Evolutionary conservation across 2,329 filamentous ascomycete species (phyloP).

Genomic region (Leptosphaerulina australis): DNA sequence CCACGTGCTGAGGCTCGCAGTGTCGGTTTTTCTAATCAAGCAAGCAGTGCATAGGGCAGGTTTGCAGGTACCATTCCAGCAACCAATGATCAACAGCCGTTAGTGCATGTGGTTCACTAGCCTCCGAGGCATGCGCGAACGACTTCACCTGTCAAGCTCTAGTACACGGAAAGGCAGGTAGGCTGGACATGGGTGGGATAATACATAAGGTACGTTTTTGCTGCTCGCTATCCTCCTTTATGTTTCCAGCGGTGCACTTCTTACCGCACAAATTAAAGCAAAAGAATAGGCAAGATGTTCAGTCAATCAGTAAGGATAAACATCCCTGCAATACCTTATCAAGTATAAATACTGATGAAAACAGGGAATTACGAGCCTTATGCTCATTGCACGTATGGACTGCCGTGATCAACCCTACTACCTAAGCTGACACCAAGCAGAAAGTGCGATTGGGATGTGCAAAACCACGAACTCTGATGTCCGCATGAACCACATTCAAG

Average conservation of each 20-base stretch:
- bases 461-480: conserved; percentile 34
- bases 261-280: background rate
- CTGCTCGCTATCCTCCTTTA: conserved; percentile 8
- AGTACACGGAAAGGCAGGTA: conserved; percentile 8
- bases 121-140: conserved; percentile 13
- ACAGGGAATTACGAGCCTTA: conserved; percentile 24
- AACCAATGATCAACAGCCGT: conserved; percentile 18
- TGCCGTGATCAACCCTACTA: no score
- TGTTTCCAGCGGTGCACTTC: background rate
- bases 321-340: background rate
- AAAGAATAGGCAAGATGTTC: conserved; percentile 19
- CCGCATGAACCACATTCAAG: conserved; percentile 60
- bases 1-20: conserved; percentile 12
- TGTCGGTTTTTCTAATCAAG: background rate
- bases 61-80: background rate
- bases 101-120: conserved; percentile 23
- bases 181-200: conserved; percentile 7
- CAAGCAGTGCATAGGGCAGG: background rate
- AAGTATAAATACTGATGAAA: background rate
- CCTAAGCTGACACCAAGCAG: conserved; percentile 18
- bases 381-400: conserved; percentile 30
- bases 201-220: conserved; percentile 22
- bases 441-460: conserved; percentile 17
- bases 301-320: conserved; percentile 18
- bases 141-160: conserved; percentile 14